phyloP scores from a whole-genome alignment of 139 green algal species.

The Coelastrella sp. region DNA sequence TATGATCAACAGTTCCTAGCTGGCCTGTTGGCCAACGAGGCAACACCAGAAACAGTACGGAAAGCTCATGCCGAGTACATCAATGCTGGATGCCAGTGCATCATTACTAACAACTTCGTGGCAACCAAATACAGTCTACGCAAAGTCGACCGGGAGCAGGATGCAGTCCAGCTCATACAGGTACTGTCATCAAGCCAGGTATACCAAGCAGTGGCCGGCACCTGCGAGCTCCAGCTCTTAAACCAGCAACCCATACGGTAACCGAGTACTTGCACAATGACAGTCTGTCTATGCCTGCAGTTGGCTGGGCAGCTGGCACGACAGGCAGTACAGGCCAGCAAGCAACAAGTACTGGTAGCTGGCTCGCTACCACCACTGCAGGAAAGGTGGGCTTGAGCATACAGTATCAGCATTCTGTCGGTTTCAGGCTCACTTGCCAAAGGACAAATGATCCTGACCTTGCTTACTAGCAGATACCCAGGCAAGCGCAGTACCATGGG shows the following conservation, averaged over 20 bases:
- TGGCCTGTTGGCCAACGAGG: slow-evolving; percentile 58
- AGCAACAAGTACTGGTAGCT: slow-evolving; percentile 24
- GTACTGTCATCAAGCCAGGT: neutral
- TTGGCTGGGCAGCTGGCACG: slow-evolving; percentile 36
- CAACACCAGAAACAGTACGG: slow-evolving; percentile 54
- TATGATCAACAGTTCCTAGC: slow-evolving; percentile 63
- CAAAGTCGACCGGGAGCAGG: slow-evolving; percentile 32
- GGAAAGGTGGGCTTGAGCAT: slow-evolving; percentile 11
- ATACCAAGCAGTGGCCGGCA: too few species aligned
- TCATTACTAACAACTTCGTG: slow-evolving; percentile 76
- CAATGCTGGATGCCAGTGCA: slow-evolving; percentile 55
- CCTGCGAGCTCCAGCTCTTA: too few species aligned
- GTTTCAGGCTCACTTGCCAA: too few species aligned
- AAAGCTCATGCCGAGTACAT: slow-evolving; percentile 63
- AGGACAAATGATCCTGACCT: too few species aligned
- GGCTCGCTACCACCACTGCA: slow-evolving; percentile 37
- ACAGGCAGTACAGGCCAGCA: slow-evolving; percentile 19
- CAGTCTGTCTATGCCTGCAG: neutral
- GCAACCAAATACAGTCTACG: slow-evolving; percentile 58
- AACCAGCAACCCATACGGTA: too few species aligned
- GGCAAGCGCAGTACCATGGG: too few species aligned
- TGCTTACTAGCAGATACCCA: too few species aligned
- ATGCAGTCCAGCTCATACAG: slow-evolving; percentile 1
- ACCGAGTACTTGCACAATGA: neutral
- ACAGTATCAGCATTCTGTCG: too few species aligned